Evolutionary conservation across 176 grass and related monocot genomes (phyloP).

Genomic region (Canna indica): DNA sequence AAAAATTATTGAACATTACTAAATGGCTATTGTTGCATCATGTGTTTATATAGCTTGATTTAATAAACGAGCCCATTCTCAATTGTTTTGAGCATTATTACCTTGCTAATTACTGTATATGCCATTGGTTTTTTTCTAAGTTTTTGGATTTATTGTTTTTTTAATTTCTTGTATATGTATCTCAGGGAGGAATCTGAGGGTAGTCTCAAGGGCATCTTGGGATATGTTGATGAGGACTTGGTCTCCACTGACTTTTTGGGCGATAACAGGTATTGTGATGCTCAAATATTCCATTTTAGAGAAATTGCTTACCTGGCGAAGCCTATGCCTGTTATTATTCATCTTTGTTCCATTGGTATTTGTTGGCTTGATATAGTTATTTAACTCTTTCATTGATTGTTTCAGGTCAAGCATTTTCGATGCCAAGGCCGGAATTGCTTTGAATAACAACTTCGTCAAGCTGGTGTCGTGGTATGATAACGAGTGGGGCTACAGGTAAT

Average conservation of each 20-base stretch:
- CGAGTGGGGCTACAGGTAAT: conserved; percentile 68
- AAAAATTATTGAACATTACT: too few relatives aligned
- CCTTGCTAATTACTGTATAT: too few relatives aligned
- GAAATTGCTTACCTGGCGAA: not conserved
- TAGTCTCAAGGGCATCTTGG: conserved; percentile 74
- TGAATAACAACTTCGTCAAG: conserved; percentile 44
- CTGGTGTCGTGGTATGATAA: conserved; percentile 65
- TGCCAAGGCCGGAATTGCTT: conserved; percentile 61
- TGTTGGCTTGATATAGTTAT: not conserved
- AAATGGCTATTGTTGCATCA: too few relatives aligned
- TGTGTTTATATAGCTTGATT: too few relatives aligned
- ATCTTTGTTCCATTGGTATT: too few relatives aligned
- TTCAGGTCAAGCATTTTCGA: conserved; percentile 66
- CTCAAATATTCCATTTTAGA: not conserved
- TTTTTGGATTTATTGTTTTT: not conserved
- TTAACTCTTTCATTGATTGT: not conserved
- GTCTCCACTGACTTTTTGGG: conserved; percentile 89
- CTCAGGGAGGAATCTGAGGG: conserved; percentile 78
- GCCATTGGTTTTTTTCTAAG: too few relatives aligned
- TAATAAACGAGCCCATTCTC: too few relatives aligned
- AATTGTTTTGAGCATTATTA: too few relatives aligned
- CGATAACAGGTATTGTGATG: conserved; percentile 52
- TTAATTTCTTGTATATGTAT: not conserved
- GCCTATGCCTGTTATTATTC: too few relatives aligned
- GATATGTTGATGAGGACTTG: conserved; percentile 83